Percentiles rank a stretch among this genome's conserved stretches.
Evolutionary conservation across 2,329 filamentous ascomycete genomes (phyloP).

Genomic region (Xylariaceae sp.): DNA sequence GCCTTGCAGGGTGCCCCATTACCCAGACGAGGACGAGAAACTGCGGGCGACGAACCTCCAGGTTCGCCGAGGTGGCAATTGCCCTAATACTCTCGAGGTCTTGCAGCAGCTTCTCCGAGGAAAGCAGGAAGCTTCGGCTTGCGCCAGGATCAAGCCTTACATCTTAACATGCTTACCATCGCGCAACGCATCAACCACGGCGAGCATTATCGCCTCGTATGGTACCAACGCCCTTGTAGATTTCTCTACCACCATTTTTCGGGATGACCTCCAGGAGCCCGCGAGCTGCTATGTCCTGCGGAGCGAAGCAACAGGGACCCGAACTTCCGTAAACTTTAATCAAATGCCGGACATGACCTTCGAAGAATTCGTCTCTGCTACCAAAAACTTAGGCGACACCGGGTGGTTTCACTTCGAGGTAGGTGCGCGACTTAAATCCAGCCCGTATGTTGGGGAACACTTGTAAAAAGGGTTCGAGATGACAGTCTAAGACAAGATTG

Average conservation of each 20-base stretch:
- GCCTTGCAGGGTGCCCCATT: constrained; percentile 56
- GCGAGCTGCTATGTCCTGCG: constrained; percentile 68
- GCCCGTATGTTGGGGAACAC: too few relatives aligned
- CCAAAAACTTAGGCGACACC: constrained; percentile 31
- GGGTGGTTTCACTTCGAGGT: constrained; percentile 73
- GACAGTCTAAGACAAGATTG: constrained; percentile 16
- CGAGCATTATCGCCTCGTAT: constrained; percentile 53
- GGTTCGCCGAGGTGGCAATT: constrained; percentile 67
- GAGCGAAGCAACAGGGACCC: constrained; percentile 53
- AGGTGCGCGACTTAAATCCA: constrained; percentile 20
- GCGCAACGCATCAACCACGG: constrained; percentile 45
- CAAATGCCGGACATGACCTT: constrained; percentile 63
- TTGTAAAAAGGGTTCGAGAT: too few relatives aligned
- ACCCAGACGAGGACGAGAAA: constrained; percentile 68
- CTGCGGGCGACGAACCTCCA: constrained; percentile 58
- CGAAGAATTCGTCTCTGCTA: constrained; percentile 53
- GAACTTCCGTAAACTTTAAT: constrained; percentile 70
- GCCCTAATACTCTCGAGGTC: constrained; percentile 67
- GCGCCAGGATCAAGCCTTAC: constrained; percentile 33
- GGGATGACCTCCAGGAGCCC: constrained; percentile 49
- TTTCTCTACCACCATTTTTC: constrained; percentile 56
- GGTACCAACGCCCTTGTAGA: constrained; percentile 39
- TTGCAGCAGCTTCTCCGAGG: constrained; percentile 55
- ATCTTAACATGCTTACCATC: constrained; percentile 53
- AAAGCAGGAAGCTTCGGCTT: constrained; percentile 10